Base-by-base conservation (phyloP, 768 basidiomycete genomes). In the Clathrus columnatus region DNA sequence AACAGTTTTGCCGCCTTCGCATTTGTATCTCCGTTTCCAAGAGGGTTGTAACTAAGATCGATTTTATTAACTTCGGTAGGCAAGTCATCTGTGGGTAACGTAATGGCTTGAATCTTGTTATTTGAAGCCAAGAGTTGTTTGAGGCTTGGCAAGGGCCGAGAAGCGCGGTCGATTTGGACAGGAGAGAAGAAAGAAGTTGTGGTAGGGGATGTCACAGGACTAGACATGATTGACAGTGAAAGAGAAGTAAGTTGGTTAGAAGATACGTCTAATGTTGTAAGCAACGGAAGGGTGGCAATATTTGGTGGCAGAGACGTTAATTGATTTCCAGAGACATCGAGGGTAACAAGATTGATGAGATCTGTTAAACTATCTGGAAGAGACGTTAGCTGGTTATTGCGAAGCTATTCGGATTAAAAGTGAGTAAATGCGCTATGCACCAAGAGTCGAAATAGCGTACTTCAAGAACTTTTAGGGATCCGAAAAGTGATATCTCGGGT, bases 401-500 rank as follows among this genome's bases (percentile, higher is more conserved):
- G 88, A 41, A 91, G 69, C 89, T 91, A 54, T 20, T 29, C 18
- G 30, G 20, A 28, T 28, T 45, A 29, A 21, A 27, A 42, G 42
- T 30, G 2, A 23, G n/a, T 27, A 28, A 11, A 41, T 10, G 10
- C 20, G 5, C 24, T 21, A 60, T 1, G 54, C 49, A n/a, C 24
- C 24, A 36, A 53, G 23, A 41, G 43, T 24, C 7, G 47, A 47
- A 16, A 46, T 17, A 16, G 72, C 88, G 55, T 69, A 89, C 89
- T 67, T 92, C 90, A 41, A 92, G 61, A 1, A 74, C 78, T 68
- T 90, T 91, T 51, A 92, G 72, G 3, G 86, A 87, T 2, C 89
- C 89, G 64, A 92, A 92, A 45, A 91, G 73, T 0, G 85, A 85
- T 14, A 92, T 84, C 65, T 92, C 90, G 21, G 81, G 83, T 60